These are phyloP conservation scores for Alloteropsis semialata DNA, from an alignment of 176 grass and related monocot genomes.

Conservation along the genomic window DNA sequence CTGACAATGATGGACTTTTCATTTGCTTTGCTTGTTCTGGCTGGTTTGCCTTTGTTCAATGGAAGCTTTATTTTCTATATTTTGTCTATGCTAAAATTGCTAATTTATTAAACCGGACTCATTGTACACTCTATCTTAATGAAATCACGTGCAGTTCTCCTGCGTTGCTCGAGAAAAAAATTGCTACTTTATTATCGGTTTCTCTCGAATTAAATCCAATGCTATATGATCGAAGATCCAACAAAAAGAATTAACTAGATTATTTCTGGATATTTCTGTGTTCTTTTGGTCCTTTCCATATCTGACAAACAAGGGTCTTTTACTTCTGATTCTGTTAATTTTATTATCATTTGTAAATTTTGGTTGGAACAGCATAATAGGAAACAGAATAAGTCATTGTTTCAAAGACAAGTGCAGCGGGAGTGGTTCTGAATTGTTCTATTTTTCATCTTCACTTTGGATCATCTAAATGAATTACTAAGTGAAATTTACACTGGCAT, in stretches of 20 bases:
- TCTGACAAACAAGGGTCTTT: background rate
- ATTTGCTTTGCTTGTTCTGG: background rate
- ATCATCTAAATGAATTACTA: background rate
- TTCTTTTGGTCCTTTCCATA: background rate
- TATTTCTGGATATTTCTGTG: background rate
- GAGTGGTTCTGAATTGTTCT: background rate
- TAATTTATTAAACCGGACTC: too few species aligned
- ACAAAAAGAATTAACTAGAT: background rate
- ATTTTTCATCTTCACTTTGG: background rate
- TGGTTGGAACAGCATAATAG: background rate
- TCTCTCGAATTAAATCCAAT: background rate
- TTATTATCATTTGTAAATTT: background rate
- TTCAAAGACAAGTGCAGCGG: background rate
- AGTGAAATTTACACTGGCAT: background rate
- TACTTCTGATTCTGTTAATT: background rate
- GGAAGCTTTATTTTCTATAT: slow-evolving; percentile 9
- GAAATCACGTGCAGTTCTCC: too few species aligned
- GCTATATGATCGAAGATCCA: background rate
- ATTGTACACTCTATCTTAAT: too few species aligned
- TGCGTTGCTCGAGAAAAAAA: too few species aligned
- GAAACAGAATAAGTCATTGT: background rate
- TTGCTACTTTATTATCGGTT: background rate
- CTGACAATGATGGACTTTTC: background rate
- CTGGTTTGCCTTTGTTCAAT: background rate
- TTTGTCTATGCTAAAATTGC: background rate